Percentiles rank a stretch among this genome's conserved stretches.
Evolutionary conservation across 2,329 filamentous ascomycete genomes (phyloP).

Genomic region (Hypoxylon sp.): DNA sequence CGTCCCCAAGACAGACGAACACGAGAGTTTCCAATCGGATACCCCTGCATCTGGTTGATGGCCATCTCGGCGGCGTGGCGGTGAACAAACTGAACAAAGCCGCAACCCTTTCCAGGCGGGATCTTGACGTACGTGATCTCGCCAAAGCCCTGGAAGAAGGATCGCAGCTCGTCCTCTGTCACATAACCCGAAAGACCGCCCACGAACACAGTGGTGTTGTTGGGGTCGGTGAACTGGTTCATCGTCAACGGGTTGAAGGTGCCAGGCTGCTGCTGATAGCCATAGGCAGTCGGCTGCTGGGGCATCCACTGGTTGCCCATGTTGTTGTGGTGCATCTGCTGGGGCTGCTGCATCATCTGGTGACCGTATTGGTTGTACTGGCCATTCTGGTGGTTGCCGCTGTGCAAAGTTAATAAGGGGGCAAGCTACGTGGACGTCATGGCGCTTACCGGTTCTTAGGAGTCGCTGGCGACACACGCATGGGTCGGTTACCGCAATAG

Average conservation of each 20-base stretch:
- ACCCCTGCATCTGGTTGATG: conserved; percentile 99
- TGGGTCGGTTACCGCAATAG: conserved; percentile 97
- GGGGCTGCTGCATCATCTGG: conserved; percentile 51
- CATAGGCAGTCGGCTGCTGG: conserved; percentile 51
- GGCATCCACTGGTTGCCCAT: conserved; percentile 51
- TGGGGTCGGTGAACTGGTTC: conserved; percentile 99
- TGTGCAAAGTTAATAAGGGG: conserved; percentile 11
- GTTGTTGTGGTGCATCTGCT: conserved; percentile 52
- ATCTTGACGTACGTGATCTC: conserved; percentile 99
- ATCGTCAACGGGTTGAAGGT: conserved; percentile 67
- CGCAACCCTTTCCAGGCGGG: conserved; percentile 97
- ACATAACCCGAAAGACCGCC: conserved; percentile 97
- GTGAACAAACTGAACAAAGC: conserved; percentile 99
- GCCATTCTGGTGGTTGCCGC: conserved; percentile 51
- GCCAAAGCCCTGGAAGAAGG: conserved; percentile 99
- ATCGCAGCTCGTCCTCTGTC: conserved; percentile 98
- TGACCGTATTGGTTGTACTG: conserved; percentile 49
- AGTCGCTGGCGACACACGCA: conserved; percentile 97
- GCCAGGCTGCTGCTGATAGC: conserved; percentile 50
- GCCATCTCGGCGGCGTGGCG: conserved; percentile 99
- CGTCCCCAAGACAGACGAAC: conserved; percentile 97
- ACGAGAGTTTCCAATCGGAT: conserved; percentile 97
- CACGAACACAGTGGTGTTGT: conserved; percentile 99
- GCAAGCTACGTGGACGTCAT: neutral
- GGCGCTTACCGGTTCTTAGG: conserved; percentile 80